A percentile compares a stretch with the other conserved stretches of the same genome.
Conservation (phyloP, 2,329 filamentous ascomycete species). For the Nemania bipapillata region DNA sequence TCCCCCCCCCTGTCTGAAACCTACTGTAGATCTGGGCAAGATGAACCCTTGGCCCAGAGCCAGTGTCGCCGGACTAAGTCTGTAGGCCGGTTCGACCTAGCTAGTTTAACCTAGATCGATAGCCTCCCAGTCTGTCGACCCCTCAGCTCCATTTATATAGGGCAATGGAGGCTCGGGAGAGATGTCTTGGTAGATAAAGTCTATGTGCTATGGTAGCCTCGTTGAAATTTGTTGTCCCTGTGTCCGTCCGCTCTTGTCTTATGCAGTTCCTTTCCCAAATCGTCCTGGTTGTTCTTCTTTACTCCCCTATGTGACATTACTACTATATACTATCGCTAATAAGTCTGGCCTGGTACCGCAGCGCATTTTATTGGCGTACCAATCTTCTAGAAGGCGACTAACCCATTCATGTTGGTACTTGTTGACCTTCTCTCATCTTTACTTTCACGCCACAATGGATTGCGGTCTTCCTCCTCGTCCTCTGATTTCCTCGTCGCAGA, state of each 20-base stretch:
- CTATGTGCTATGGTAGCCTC: slow-evolving; percentile 6
- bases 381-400: background rate
- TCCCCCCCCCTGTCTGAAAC: slow-evolving; percentile 1
- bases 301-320: background rate
- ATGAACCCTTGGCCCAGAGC: slow-evolving; percentile 7
- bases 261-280: background rate
- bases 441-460: slow-evolving; percentile 15
- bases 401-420: background rate
- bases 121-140: background rate
- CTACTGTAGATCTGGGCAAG: slow-evolving; percentile 12
- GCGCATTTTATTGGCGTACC: background rate
- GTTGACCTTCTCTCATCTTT: background rate
- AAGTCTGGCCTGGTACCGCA: background rate
- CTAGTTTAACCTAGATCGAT: background rate
- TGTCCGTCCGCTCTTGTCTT: background rate
- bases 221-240: background rate
- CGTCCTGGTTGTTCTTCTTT: background rate
- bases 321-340: slow-evolving; percentile 1
- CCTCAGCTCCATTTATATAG: background rate
- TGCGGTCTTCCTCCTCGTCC: background rate
- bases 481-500: slow-evolving; percentile 14
- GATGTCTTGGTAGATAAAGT: background rate
- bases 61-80: slow-evolving; percentile 7
- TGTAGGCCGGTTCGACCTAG: background rate
- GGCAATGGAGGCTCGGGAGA: slow-evolving; percentile 2